phyloP scores from a whole-genome alignment of 192 early-diverging fungal species.

The Backusella liffmaniae region DNA sequence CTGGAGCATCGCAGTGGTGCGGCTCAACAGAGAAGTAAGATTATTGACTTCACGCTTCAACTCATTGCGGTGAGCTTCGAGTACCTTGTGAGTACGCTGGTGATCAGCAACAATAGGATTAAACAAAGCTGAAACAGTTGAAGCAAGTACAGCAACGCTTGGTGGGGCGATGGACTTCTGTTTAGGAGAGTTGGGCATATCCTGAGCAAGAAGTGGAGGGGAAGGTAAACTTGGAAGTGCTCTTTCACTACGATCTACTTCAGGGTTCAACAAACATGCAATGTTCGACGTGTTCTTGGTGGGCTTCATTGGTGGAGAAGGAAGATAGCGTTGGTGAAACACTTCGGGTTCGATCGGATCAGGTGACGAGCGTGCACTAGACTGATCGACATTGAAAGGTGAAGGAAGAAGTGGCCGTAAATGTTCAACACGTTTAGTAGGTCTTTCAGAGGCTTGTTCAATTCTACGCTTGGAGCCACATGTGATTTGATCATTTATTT shows the following conservation, averaged over 20 bases:
- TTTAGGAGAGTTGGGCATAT: conserved; percentile 24
- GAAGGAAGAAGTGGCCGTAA: conserved; percentile 16
- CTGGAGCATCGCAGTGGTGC: conserved; percentile 53
- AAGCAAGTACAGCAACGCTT: conserved; percentile 32
- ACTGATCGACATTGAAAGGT: not conserved
- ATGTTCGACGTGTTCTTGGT: conserved; percentile 13
- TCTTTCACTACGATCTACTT: not conserved
- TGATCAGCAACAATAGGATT: conserved; percentile 1
- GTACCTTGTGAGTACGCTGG: conserved; percentile 37
- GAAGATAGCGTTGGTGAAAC: conserved; percentile 19
- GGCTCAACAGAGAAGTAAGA: conserved; percentile 47
- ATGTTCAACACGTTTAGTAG: conserved; percentile 10
- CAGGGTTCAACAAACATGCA: conserved; percentile 31
- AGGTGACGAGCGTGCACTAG: not conserved
- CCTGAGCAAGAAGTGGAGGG: conserved; percentile 31
- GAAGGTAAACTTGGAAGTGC: conserved; percentile 25
- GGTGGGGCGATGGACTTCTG: conserved; percentile 18
- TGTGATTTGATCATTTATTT: not conserved
- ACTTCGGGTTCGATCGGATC: conserved; percentile 23
- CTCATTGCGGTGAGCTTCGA: conserved; percentile 56
- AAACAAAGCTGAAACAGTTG: conserved; percentile 19
- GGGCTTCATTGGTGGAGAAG: conserved; percentile 26
- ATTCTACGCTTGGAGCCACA: not conserved
- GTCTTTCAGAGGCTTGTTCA: not conserved
- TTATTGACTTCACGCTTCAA: conserved; percentile 54